Evolutionary conservation across 2,329 filamentous ascomycete genomes (phyloP), one percentile per base, ranked within the genome.

Genomic region (Aspergillus calidoustus): DNA sequence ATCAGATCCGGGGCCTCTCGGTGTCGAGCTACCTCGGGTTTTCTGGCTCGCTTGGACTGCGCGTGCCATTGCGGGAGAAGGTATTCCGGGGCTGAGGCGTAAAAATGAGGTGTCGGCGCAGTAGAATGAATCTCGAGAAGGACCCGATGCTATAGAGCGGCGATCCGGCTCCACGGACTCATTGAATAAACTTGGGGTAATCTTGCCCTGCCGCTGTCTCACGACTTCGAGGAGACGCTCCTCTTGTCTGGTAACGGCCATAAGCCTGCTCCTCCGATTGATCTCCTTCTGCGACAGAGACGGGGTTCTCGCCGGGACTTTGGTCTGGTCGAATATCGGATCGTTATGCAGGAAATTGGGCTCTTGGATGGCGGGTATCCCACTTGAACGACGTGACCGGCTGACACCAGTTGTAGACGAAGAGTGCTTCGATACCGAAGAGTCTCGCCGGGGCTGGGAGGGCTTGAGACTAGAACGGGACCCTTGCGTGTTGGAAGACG

Each of bases 181-280:
- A 9, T 74, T 66, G 64, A 74, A 75, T 28, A 81, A 73, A 63
- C 76, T 77, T 22, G 80, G 76, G 3, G 79, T 78, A 68, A 83
- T 79, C 44, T 75, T 78, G 54, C 81, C 80, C 64, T 80, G 76
- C 52, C 82, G 82, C 55, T 77, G 72, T 57, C 83, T 76, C 72
- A 85, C 80, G 2, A 82, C 80, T 66, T 82, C 82, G 3, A 85
- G 71, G 1, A 85, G 74, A 46, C 79, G 75, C 63, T 84, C 81
- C 70, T 85, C 83, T 68, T 84, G 82, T 58, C 81, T 75, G 0
- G 83, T 85, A 28, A 85, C 83, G 15, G 81, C 79, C 72, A 85
- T 84, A 22, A 84, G 71, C 47, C 79, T 77, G 62, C 80, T 81
- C 63, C 80, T 74, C 54, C 78, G 71, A 61, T 78, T 75, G 17